Evolutionary conservation across 306 rosid genomes (phyloP).

Genomic region (Astragalus glycyphyllos): DNA sequence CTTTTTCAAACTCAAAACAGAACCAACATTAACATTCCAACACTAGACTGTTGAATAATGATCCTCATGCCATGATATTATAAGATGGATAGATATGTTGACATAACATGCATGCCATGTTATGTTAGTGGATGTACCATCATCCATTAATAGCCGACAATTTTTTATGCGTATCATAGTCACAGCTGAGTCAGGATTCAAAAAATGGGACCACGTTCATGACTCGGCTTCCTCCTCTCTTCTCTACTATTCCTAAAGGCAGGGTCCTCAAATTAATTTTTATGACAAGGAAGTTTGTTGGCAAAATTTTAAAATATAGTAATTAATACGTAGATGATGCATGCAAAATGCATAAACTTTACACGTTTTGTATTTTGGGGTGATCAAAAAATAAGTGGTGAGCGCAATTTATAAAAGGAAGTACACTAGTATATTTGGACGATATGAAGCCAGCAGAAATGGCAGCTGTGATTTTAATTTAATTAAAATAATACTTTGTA

Average conservation of each 20-base stretch:
- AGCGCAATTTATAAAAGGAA: conserved; percentile 24
- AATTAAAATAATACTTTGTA: conserved; percentile 11
- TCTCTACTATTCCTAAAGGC: background rate
- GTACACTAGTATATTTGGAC: background rate
- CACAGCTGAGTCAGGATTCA: conserved; percentile 61
- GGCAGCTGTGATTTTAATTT: conserved; percentile 39
- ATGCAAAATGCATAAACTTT: conserved; percentile 38
- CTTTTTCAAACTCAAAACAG: conserved; percentile 41
- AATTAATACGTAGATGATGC: conserved; percentile 27
- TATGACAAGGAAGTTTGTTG: conserved; percentile 5
- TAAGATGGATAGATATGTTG: background rate
- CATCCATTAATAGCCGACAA: conserved; percentile 25
- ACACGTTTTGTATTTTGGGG: conserved; percentile 36
- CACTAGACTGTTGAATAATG: background rate
- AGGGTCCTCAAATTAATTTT: conserved; percentile 29
- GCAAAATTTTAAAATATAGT: conserved; percentile 24
- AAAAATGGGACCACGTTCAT: conserved; percentile 49
- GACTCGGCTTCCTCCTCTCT: conserved; percentile 46
- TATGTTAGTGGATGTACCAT: conserved; percentile 8
- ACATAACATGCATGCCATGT: conserved; percentile 30
- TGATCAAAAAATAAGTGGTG: conserved; percentile 36
- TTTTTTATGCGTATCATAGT: conserved; percentile 42
- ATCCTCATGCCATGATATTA: background rate
- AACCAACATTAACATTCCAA: conserved; percentile 11
- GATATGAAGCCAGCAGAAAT: conserved; percentile 35